These are phyloP conservation scores for Lotmaria passim DNA, from an alignment of 208 protist species.

Conservation along the genomic window DNA sequence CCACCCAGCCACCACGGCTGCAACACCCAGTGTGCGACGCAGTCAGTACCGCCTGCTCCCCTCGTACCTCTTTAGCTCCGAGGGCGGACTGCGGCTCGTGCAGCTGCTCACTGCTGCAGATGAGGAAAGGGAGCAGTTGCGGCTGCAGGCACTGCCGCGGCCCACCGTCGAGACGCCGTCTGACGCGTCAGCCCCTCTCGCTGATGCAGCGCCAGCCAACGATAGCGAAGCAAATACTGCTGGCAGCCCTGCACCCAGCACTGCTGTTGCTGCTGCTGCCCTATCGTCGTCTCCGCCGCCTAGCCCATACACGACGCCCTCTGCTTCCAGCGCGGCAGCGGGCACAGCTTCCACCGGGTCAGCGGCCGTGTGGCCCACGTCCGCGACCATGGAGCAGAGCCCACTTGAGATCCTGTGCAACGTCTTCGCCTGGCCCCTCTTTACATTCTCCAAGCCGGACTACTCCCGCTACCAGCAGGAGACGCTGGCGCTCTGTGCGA, in stretches of 20 bases:
- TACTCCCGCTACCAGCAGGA: slow-evolving; percentile 47
- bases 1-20: not conserved
- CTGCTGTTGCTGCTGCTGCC: not conserved
- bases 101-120: slow-evolving; percentile 36
- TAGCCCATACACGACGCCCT: not conserved
- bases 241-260: not conserved
- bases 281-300: too few species aligned
- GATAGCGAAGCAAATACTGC: not conserved
- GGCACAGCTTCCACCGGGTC: not conserved
- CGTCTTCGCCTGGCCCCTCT: slow-evolving; percentile 83
- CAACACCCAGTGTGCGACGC: not conserved
- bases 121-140: slow-evolving; percentile 24
- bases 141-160: slow-evolving; percentile 24
- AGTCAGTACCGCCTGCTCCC: slow-evolving; percentile 40
- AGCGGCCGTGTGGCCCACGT: slow-evolving; percentile 21
- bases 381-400: slow-evolving; percentile 26
- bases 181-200: slow-evolving; percentile 2
- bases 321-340: not conserved
- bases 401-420: slow-evolving; percentile 72
- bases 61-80: slow-evolving; percentile 70
- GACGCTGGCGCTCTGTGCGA: slow-evolving; percentile 63
- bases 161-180: slow-evolving; percentile 25
- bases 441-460: slow-evolving; percentile 47
- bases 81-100: slow-evolving; percentile 69
- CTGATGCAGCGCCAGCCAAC: not conserved